Evolutionary conservation across 2,329 filamentous ascomycete species (phyloP).

Genomic region (Tolypocladium ovalisporum): DNA sequence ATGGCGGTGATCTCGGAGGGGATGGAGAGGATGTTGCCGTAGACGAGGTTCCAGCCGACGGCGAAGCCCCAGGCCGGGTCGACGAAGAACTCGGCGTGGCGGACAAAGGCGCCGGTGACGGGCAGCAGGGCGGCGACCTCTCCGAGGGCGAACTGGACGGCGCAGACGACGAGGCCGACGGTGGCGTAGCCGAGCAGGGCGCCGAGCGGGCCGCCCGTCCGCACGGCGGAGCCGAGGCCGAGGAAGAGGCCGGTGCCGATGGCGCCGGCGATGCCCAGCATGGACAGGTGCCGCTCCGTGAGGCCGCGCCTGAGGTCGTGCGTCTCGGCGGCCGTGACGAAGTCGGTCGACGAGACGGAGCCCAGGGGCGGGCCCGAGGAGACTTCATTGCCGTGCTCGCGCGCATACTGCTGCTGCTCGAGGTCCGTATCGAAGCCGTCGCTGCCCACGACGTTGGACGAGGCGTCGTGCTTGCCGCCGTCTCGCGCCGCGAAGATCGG

Average conservation of each 20-base stretch:
- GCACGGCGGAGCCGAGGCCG: conserved; percentile 42
- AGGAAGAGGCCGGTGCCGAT: conserved; percentile 53
- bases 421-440: neutral
- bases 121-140: conserved; percentile 50
- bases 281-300: conserved; percentile 38
- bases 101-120: conserved; percentile 51
- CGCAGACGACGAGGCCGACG: conserved; percentile 44
- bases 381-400: neutral
- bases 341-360: conserved; percentile 12
- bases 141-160: conserved; percentile 47
- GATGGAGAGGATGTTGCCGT: conserved; percentile 42
- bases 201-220: conserved; percentile 36
- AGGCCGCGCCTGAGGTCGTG: conserved; percentile 33
- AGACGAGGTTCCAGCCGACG: conserved; percentile 43
- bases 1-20: conserved; percentile 53
- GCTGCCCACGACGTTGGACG: neutral
- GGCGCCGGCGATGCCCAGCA: conserved; percentile 51
- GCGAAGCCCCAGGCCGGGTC: conserved; percentile 49
- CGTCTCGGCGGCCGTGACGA: conserved; percentile 37
- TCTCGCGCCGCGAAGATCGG: neutral
- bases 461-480: neutral
- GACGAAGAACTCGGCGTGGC: conserved; percentile 48
- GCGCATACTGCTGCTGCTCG: neutral
- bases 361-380: neutral
- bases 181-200: conserved; percentile 42